A percentile compares a stretch with the other conserved stretches of the same genome.
Evolutionary conservation across 495 filamentous ascomycete genomes (phyloP).

Genomic region (Annulohypoxylon stygium): DNA sequence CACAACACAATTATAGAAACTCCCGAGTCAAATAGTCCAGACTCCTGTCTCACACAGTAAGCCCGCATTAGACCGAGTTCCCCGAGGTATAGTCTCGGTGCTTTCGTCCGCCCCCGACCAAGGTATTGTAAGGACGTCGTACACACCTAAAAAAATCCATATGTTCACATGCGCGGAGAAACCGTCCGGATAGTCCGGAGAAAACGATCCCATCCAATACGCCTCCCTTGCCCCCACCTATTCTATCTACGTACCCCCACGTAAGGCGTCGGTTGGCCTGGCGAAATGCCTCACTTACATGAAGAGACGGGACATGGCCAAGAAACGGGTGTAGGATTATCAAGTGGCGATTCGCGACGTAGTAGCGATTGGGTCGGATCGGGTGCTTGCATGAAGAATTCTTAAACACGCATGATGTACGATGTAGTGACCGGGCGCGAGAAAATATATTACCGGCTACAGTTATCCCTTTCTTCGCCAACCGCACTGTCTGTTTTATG

Average conservation of each 20-base stretch:
- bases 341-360: not conserved
- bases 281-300: conserved; percentile 21
- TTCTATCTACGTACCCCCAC: conserved; percentile 13
- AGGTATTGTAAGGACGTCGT: not conserved
- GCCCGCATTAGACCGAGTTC: not conserved
- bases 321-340: no score
- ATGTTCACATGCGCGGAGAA: not conserved
- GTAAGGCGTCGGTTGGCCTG: conserved; percentile 10
- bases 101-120: no score
- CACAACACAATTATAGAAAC: not conserved
- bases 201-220: not conserved
- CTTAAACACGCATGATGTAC: not conserved
- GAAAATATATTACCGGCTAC: conserved; percentile 1
- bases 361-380: not conserved
- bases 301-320: not conserved
- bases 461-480: not conserved
- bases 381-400: not conserved
- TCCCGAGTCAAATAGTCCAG: not conserved
- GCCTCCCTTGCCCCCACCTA: not conserved
- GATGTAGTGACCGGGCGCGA: not conserved
- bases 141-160: not conserved
- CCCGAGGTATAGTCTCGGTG: not conserved
- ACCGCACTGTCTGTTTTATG: not conserved
- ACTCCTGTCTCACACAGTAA: conserved; percentile 1
- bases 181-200: conserved; percentile 20